A percentile compares a stretch with the other conserved stretches of the same genome.
phyloP scores from a whole-genome alignment of 208 protist genomes.

The Acanthamoeba healyi region DNA sequence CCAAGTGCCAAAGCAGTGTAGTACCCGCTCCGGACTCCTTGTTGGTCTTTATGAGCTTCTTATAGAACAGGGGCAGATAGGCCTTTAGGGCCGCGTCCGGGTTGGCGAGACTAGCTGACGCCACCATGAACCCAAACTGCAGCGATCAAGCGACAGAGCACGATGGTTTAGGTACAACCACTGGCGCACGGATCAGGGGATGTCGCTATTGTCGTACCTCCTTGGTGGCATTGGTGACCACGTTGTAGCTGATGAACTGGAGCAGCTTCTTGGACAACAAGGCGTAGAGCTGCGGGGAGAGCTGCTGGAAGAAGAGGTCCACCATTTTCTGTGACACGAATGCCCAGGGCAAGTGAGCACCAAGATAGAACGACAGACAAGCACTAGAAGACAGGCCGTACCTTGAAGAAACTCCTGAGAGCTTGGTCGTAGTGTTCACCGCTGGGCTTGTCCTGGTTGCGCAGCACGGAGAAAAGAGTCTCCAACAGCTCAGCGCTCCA shows the following conservation, averaged over 20 bases:
- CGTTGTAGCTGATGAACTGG: slow-evolving; percentile 24
- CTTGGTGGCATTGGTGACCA: slow-evolving; percentile 25
- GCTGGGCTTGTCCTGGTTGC: slow-evolving; percentile 5
- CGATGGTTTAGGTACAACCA: not conserved
- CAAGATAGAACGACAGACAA: not conserved
- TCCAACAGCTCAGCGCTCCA: slow-evolving; percentile 52
- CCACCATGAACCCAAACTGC: slow-evolving; percentile 1
- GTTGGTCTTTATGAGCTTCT: slow-evolving; percentile 44
- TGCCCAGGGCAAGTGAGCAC: too few relatives aligned
- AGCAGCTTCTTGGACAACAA: slow-evolving; percentile 32
- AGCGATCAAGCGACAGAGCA: not conserved
- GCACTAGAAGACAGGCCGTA: too few relatives aligned
- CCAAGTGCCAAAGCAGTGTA: not conserved
- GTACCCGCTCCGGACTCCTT: not conserved
- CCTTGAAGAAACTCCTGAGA: not conserved
- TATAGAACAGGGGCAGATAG: slow-evolving; percentile 12
- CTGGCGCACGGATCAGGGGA: not conserved
- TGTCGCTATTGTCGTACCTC: too few relatives aligned
- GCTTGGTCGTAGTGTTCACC: not conserved
- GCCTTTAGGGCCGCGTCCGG: slow-evolving; percentile 30
- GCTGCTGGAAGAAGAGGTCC: slow-evolving; percentile 58
- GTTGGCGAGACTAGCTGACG: not conserved
- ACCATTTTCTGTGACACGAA: not conserved
- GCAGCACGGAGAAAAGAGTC: not conserved
- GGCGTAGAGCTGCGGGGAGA: slow-evolving; percentile 29